A percentile compares a stretch with the other conserved stretches of the same genome.
Evolutionary conservation across 106 monocot genomes (phyloP).

Genomic region (Allium fistulosum): DNA sequence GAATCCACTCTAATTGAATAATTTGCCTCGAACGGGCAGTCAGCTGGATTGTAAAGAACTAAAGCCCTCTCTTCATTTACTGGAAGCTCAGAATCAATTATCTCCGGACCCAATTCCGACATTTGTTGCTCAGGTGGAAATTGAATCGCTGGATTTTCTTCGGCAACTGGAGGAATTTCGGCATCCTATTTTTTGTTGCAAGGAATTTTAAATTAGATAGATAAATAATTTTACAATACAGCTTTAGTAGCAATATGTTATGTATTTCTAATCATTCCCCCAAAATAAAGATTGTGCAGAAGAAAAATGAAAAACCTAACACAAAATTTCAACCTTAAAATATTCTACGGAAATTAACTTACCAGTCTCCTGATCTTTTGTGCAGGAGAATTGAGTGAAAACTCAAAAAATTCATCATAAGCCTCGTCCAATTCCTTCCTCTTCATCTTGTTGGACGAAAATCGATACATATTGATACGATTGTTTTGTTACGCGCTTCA

Average conservation of each 20-base stretch:
- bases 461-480: constrained; percentile 4
- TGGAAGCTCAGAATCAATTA: constrained; percentile 4
- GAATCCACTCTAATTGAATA: constrained; percentile 7
- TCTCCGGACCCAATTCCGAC: not conserved
- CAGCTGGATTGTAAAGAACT: constrained; percentile 38
- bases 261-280: too few species aligned
- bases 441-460: constrained; percentile 36
- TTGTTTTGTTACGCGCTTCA: too few species aligned
- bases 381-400: constrained; percentile 37
- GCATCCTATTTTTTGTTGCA: constrained; percentile 19
- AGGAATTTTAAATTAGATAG: not conserved
- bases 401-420: constrained; percentile 51
- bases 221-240: not conserved
- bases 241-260: not conserved
- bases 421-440: constrained; percentile 54
- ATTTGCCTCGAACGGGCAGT: not conserved
- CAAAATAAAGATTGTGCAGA: too few species aligned
- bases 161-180: constrained; percentile 39
- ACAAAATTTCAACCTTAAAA: not conserved
- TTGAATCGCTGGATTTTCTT: constrained; percentile 16
- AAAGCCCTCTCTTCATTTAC: constrained; percentile 41
- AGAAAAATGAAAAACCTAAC: too few species aligned
- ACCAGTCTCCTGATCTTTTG: constrained; percentile 66
- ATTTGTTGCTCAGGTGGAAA: constrained; percentile 4
- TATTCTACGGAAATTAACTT: not conserved